Conservation (phyloP, 345 rosid species). For the Dipteronia dyeriana region DNA sequence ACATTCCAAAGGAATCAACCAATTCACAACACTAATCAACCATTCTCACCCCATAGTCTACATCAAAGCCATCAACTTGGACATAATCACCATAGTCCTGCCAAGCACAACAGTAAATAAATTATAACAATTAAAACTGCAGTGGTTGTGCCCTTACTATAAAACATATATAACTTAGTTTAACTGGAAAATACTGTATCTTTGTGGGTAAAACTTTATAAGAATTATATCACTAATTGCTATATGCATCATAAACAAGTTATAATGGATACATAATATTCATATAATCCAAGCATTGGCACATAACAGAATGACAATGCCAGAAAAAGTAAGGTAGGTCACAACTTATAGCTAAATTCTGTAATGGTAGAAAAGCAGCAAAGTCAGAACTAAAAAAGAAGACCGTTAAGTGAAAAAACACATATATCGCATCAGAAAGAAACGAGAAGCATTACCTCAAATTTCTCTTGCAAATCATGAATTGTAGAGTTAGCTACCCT, state of each 20-base stretch:
- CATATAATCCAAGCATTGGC: not conserved
- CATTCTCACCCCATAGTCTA: conserved; percentile 83
- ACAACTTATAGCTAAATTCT: not conserved
- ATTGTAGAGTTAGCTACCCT: conserved; percentile 70
- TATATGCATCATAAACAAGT: not conserved
- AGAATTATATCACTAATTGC: not conserved
- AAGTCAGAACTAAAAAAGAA: not conserved
- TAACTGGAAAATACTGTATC: not conserved
- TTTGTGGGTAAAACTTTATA: not conserved
- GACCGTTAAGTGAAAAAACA: not conserved
- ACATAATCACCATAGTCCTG: conserved; percentile 85
- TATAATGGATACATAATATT: not conserved
- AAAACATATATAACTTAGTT: not conserved
- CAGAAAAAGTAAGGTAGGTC: not conserved
- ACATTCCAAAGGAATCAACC: not conserved
- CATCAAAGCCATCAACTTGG: conserved; percentile 86
- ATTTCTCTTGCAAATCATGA: conserved; percentile 72
- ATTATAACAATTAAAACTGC: not conserved
- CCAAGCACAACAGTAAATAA: not conserved
- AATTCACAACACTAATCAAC: conserved; percentile 5
- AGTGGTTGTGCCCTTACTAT: not conserved
- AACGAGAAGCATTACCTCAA: conserved; percentile 47
- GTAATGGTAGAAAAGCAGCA: not conserved
- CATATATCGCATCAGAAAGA: not conserved
- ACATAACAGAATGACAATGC: not conserved